These are phyloP conservation scores for Alnus rubra DNA, from an alignment of 306 rosid species.

Conservation along the genomic window DNA sequence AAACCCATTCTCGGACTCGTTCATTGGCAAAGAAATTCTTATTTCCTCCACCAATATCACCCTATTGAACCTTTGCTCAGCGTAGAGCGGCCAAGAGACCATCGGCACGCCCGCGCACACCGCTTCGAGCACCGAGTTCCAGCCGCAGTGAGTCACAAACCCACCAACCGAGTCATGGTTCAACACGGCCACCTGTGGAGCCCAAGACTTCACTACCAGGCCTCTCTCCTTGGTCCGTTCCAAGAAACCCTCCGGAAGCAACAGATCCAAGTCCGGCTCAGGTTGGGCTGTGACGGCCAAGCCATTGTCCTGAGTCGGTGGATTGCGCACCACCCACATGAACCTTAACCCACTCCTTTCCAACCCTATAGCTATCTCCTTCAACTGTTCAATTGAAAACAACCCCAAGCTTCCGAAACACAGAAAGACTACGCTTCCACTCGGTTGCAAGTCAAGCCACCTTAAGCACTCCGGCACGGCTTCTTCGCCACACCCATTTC, in stretches of 20 bases:
- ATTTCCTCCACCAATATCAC: slow-evolving; percentile 47
- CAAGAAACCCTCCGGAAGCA: slow-evolving; percentile 48
- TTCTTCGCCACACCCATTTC: too few species aligned
- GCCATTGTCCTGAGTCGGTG: slow-evolving; percentile 9
- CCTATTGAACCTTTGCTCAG: slow-evolving; percentile 47
- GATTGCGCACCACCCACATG: slow-evolving; percentile 54
- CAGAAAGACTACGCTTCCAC: slow-evolving; percentile 44
- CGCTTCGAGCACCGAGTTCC: slow-evolving; percentile 36
- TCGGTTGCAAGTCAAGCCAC: slow-evolving; percentile 39
- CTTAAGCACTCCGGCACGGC: slow-evolving; percentile 32
- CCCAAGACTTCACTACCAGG: slow-evolving; percentile 52
- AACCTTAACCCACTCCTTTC: slow-evolving; percentile 25
- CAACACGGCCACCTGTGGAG: slow-evolving; percentile 48
- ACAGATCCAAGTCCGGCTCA: slow-evolving; percentile 33
- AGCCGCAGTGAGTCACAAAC: slow-evolving; percentile 49
- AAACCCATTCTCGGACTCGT: slow-evolving; percentile 17
- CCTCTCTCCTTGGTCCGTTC: slow-evolving; percentile 47
- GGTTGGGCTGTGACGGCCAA: not conserved
- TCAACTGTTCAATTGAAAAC: slow-evolving; percentile 38
- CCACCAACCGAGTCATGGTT: slow-evolving; percentile 60
- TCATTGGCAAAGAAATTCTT: slow-evolving; percentile 43
- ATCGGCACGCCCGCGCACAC: slow-evolving; percentile 46
- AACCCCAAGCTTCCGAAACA: slow-evolving; percentile 60
- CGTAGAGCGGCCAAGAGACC: too few species aligned
- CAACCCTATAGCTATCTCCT: slow-evolving; percentile 10